Conservation (phyloP, 2,329 filamentous ascomycete genomes). For the Harringtonia lauricola region DNA sequence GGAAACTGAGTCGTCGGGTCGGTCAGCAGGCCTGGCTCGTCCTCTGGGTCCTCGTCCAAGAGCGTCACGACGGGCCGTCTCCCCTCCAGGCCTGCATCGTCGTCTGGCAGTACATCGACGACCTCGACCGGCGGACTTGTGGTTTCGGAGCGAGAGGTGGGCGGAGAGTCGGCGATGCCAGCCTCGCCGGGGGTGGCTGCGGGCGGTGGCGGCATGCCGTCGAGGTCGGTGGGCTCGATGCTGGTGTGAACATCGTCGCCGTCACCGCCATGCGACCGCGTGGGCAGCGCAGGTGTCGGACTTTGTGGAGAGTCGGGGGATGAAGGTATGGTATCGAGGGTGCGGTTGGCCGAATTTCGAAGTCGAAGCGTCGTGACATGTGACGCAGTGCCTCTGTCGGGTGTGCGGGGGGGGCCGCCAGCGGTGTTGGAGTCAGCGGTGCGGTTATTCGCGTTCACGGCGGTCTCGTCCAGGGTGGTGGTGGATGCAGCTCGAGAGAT, state of each 20-base stretch:
- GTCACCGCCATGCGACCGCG: background rate
- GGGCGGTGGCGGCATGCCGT: background rate
- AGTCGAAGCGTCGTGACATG: slow-evolving; percentile 50
- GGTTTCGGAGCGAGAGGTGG: slow-evolving; percentile 26
- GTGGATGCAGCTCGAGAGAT: background rate
- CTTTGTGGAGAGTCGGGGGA: slow-evolving; percentile 28
- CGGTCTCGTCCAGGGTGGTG: slow-evolving; percentile 18
- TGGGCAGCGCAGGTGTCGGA: slow-evolving; percentile 3
- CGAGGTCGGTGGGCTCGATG: slow-evolving; percentile 30
- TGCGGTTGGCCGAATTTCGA: slow-evolving; percentile 29
- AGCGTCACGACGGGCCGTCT: slow-evolving; percentile 13
- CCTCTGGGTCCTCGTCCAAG: slow-evolving; percentile 8
- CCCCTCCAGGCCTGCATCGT: slow-evolving; percentile 15
- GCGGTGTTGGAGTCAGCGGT: slow-evolving; percentile 37
- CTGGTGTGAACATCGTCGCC: slow-evolving; percentile 16
- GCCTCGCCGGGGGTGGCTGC: background rate
- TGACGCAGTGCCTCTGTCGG: background rate
- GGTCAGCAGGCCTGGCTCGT: slow-evolving; percentile 12
- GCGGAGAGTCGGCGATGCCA: slow-evolving; percentile 7
- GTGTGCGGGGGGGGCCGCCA: slow-evolving; percentile 15
- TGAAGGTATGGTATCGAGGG: slow-evolving; percentile 28
- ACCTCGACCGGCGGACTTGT: slow-evolving; percentile 34
- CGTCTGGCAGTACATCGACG: slow-evolving; percentile 26
- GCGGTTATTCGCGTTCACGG: slow-evolving; percentile 29
- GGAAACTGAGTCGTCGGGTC: slow-evolving; percentile 39